Conservation (phyloP, 345 rosid genomes). For the Gossypium stocksii region DNA sequence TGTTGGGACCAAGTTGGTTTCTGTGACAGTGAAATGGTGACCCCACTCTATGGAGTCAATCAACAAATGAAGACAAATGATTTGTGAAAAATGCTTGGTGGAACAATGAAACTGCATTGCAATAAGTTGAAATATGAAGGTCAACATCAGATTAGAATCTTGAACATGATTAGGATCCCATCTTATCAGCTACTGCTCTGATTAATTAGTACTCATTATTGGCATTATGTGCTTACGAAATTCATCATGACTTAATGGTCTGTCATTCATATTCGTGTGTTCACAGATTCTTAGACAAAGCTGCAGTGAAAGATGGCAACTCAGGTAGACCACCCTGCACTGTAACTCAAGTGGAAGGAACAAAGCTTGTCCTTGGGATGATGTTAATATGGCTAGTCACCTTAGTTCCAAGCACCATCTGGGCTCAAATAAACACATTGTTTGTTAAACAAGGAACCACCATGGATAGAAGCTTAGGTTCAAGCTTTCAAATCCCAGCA, state of each 20-base stretch:
- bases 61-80: constrained; percentile 10
- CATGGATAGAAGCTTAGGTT: constrained; percentile 54
- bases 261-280: background rate
- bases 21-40: constrained; percentile 15
- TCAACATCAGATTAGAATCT: background rate
- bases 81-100: constrained; percentile 16
- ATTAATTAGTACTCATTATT: background rate
- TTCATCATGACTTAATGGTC: background rate
- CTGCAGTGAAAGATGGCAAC: constrained; percentile 50
- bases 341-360: constrained; percentile 78
- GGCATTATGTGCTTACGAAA: no score
- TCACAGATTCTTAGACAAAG: constrained; percentile 80
- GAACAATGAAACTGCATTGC: constrained; percentile 13
- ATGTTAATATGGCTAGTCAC: constrained; percentile 70
- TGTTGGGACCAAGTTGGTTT: constrained; percentile 18
- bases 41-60: constrained; percentile 12
- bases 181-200: background rate
- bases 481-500: constrained; percentile 65
- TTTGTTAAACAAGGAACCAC: constrained; percentile 93
- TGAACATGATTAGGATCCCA: background rate
- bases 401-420: constrained; percentile 68
- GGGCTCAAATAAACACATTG: constrained; percentile 92
- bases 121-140: background rate
- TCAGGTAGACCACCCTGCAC: constrained; percentile 46
- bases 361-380: constrained; percentile 72